phyloP scores from a whole-genome alignment of 1,284 basidiomycete species.

The Ustilago vetiveriae region DNA sequence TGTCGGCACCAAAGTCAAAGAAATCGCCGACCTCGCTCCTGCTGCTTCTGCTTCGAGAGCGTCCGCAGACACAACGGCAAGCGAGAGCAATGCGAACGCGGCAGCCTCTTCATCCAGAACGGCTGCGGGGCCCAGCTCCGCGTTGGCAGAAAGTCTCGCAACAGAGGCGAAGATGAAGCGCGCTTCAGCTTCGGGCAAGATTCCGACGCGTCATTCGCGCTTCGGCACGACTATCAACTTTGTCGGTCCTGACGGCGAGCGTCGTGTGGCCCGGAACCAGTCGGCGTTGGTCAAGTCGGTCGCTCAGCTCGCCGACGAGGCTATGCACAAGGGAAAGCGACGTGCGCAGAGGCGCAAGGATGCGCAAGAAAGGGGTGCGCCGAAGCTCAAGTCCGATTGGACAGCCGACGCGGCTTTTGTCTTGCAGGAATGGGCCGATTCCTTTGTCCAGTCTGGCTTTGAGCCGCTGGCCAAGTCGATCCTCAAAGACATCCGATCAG shows the following conservation, averaged over 20 bases:
- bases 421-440: slow-evolving; percentile 59
- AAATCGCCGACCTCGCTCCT: slow-evolving; percentile 22
- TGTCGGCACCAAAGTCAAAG: slow-evolving; percentile 48
- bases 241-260: slow-evolving; percentile 53
- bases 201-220: slow-evolving; percentile 59
- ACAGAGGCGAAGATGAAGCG: slow-evolving; percentile 53
- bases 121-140: slow-evolving; percentile 7
- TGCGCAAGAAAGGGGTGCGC: slow-evolving; percentile 58
- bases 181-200: slow-evolving; percentile 16
- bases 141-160: slow-evolving; percentile 47
- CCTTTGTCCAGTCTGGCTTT: slow-evolving; percentile 60
- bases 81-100: neutral
- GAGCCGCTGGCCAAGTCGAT: slow-evolving; percentile 55
- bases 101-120: slow-evolving; percentile 4
- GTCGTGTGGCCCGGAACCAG: slow-evolving; percentile 54
- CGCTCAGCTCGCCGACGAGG: slow-evolving; percentile 55
- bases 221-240: slow-evolving; percentile 65
- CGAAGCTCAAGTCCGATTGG: slow-evolving; percentile 52
- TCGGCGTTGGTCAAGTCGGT: slow-evolving; percentile 54
- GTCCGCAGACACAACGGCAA: neutral
- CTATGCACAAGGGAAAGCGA: slow-evolving; percentile 39
- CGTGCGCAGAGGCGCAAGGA: slow-evolving; percentile 43
- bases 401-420: slow-evolving; percentile 46
- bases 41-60: neutral
- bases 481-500: slow-evolving; percentile 63